Base-by-base conservation (phyloP, 2,329 filamentous ascomycete genomes). In the Trichocomaceae sp. region DNA sequence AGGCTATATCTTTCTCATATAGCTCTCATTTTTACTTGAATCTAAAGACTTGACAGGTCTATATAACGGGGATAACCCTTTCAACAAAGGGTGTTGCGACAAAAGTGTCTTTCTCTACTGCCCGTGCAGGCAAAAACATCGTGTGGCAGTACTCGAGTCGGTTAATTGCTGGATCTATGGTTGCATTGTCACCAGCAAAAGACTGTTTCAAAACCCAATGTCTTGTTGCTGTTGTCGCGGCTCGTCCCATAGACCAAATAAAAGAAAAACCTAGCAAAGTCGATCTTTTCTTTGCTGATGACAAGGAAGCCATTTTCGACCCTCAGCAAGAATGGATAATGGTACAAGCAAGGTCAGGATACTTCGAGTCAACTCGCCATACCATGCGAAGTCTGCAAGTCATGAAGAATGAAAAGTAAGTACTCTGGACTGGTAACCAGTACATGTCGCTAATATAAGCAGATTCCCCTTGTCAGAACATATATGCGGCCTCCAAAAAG, bases 281-380 rank as follows among this genome's bases (percentile, higher is more conserved):
- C 15, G 89, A 96, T 60, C 74, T 96, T 0, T 85, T 86, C 63
- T 91, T 90, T 73, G 80, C 81, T 0, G 69, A 79, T 7, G 63
- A 76, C 0, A 72, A 81, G 2, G 81, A 90, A 22, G 74, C 84
- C 0, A 75, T 82, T 19, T 75, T 95, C 48, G 86, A 96, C 62
- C 83, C 89, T 0, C 78, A 80, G 15, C 69, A 80, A 33, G 83
- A 87, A 61, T 85, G 84, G 68, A 70, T 91, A 10, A 95, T 96
- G 88, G 73, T 96, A 0, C 89, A 96, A 64, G 79, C 86, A 1
- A 80, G 84, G 2, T 69, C 71, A 0, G 85, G 87, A 0, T 95
- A 90, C 65, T 96, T 83, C 59, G 91, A 96, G 67, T 83, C 87
- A 0, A 78, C 82, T 37, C 79, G 88, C 0, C 83, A 95, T 65